Evolutionary conservation across 441 rosid species (phyloP), one percentile per base, ranked within the genome.

Genomic region (Adansonia grandidieri): DNA sequence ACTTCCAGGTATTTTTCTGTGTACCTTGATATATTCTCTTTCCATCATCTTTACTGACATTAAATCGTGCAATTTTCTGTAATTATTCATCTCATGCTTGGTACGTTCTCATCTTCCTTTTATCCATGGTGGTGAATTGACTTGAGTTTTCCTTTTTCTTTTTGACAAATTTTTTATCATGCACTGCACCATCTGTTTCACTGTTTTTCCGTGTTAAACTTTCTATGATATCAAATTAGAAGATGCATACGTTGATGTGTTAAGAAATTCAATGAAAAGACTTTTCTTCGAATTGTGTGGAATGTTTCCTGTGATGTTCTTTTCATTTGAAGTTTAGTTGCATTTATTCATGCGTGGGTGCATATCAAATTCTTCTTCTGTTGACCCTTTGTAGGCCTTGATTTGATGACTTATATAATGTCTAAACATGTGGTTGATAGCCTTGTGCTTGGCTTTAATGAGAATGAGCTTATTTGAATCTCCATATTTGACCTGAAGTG

Each of bases 1-100:
- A 94, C 83, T 94, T 90, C 78, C 98, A 94, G 98, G 98, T 94
- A 85, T 54, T 75, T 70, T 73, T 72, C 19, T 42, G 0, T 4
- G 57, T 15, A 57, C 17, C 19, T 22, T 24, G 44, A 22, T 4
- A 4, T 45, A 7, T 42, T 64, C 50, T 66, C 24, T 42, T n/a
- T 66, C 42, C 3, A 28, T 63, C 9, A 10, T 73, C 42, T 69
- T 71, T 40, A 19, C 51, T 75, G 45, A 54, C 11, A 8, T 14
- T 40, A 37, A 56, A 11, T 40, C 53, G 19, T 67, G 42, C 51
- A 2, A 17, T 60, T 51, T 65, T 74, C 56, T 50, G 54, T 6
- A 47, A 51, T 50, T 48, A 19, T 60, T 63, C 50, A 65, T 66
- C 77, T 50, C 28, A 53, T 22, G 1, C 42, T 14, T 51, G 6